Conservation (phyloP, 2,329 filamentous ascomycete genomes). For the Pseudopithomyces chartarum region DNA sequence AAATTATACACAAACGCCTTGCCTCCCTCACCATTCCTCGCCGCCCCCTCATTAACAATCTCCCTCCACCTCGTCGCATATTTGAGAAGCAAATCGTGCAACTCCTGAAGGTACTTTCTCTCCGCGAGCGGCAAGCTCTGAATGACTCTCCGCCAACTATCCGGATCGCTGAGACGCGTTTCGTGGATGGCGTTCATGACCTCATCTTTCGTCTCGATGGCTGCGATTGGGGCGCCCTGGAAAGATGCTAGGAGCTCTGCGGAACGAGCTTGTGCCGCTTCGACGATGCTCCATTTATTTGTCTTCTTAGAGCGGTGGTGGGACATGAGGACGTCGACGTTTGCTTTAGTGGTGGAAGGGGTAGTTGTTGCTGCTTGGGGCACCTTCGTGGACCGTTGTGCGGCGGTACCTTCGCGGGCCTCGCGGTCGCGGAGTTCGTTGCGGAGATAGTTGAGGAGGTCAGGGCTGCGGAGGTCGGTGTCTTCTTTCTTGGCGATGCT, state of each 20-base stretch:
- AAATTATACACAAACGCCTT: constrained; percentile 94
- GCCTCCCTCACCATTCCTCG: constrained; percentile 56
- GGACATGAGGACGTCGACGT: constrained; percentile 83
- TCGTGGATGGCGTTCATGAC: constrained; percentile 76
- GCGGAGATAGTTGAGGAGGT: constrained; percentile 80
- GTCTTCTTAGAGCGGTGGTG: constrained; percentile 89
- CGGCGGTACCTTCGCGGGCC: constrained; percentile 59
- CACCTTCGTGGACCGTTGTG: constrained; percentile 30
- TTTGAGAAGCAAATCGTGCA: constrained; percentile 74
- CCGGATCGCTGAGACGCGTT: constrained; percentile 76
- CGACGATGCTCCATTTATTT: constrained; percentile 84
- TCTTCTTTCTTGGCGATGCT: constrained; percentile 77
- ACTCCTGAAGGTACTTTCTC: constrained; percentile 79
- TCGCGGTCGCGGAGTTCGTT: constrained; percentile 82
- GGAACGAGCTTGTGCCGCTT: constrained; percentile 66
- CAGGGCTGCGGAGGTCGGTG: constrained; percentile 72
- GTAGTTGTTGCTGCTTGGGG: constrained; percentile 15
- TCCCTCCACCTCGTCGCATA: constrained; percentile 65
- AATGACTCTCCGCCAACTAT: constrained; percentile 82
- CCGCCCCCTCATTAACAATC: constrained; percentile 29
- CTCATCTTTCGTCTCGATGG: constrained; percentile 85
- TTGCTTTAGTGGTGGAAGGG: constrained; percentile 48
- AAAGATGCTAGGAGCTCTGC: constrained; percentile 72
- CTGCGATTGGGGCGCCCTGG: constrained; percentile 78
- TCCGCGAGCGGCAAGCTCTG: constrained; percentile 78